Percentiles rank a stretch among this genome's conserved stretches.
phyloP scores from a whole-genome alignment of 2,329 filamentous ascomycete species.

The Fusarium pilosicola region DNA sequence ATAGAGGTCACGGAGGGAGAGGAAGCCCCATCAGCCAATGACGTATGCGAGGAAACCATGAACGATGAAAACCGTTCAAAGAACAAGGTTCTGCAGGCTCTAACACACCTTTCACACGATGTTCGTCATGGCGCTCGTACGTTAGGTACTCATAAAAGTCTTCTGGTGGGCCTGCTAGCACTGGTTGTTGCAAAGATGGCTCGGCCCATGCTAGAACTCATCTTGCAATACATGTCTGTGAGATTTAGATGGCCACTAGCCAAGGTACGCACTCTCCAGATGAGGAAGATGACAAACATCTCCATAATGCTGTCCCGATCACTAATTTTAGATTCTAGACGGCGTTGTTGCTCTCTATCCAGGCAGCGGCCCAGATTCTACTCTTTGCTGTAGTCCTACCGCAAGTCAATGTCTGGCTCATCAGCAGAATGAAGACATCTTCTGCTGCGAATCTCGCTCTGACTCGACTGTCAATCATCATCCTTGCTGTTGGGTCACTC shows the following conservation, averaged over 20 bases:
- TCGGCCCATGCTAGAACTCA: not conserved
- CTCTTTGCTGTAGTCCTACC: not conserved
- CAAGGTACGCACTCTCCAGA: not conserved
- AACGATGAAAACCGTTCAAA: not conserved
- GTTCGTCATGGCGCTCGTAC: not conserved
- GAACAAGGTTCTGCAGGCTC: not conserved
- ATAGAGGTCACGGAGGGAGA: not conserved
- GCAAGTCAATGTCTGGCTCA: not conserved
- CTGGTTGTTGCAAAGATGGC: not conserved
- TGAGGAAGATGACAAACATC: not conserved
- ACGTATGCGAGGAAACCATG: not conserved
- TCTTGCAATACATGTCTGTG: constrained; percentile 5
- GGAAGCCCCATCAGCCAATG: not conserved
- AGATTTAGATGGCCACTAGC: not conserved
- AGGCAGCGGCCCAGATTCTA: not conserved
- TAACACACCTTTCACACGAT: not conserved
- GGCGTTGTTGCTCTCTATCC: not conserved
- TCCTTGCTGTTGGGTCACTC: not conserved
- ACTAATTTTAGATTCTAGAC: not conserved
- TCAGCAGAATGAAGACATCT: not conserved
- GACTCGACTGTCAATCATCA: not conserved
- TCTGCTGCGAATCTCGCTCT: not conserved
- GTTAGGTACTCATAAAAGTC: not conserved
- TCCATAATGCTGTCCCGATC: not conserved
- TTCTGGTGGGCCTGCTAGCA: not conserved